A percentile compares a stretch with the other conserved stretches of the same genome.
phyloP scores from a whole-genome alignment of 257 asterid genomes.

The Fraxinus excelsior region DNA sequence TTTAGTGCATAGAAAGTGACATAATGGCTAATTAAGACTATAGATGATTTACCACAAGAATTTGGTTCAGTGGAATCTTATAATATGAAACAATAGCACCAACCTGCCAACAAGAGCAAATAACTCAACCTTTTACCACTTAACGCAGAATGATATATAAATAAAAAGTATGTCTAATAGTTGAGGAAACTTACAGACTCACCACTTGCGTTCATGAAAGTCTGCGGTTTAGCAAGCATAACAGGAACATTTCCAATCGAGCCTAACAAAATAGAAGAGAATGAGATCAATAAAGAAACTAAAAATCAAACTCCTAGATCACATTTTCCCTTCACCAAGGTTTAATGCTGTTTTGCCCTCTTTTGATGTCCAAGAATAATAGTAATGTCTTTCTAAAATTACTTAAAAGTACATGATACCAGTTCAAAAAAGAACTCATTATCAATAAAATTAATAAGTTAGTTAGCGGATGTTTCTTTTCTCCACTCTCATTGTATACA shows the following conservation, averaged over 20 bases:
- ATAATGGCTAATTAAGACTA: conserved; percentile 7
- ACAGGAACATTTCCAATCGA: conserved; percentile 83
- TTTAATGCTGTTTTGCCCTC: neutral
- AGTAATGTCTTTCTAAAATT: neutral
- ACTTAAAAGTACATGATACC: neutral
- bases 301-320: neutral
- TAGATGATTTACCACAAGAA: conserved; percentile 74
- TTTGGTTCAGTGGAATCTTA: conserved; percentile 87
- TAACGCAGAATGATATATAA: conserved; percentile 2
- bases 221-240: conserved; percentile 94
- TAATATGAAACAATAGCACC: conserved; percentile 87
- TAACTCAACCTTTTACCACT: conserved; percentile 24
- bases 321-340: neutral
- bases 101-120: conserved; percentile 54
- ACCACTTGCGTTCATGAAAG: conserved; percentile 98
- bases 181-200: conserved; percentile 93
- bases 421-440: neutral
- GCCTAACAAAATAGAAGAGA: conserved; percentile 44
- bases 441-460: neutral
- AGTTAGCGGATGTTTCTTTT: neutral
- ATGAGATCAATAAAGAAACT: neutral
- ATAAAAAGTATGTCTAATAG: conserved; percentile 26
- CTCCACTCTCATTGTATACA: neutral
- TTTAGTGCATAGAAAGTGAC: conserved; percentile 15
- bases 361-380: neutral